Evolutionary conservation across 2,329 filamentous ascomycete species (phyloP).

Genomic region (Penicillium freii): DNA sequence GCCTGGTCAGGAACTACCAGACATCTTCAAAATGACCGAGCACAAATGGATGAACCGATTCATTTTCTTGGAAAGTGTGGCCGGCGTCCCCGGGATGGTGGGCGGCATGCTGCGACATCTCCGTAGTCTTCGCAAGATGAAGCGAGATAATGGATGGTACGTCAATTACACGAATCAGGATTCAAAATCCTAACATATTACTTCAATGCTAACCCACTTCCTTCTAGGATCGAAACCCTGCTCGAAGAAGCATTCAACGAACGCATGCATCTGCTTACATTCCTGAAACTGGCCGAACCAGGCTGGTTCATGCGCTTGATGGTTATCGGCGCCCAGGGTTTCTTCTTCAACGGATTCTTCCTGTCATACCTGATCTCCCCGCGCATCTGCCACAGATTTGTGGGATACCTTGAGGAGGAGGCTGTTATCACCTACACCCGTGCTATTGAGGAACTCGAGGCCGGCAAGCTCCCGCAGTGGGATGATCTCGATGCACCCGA

Average conservation of each 20-base stretch:
- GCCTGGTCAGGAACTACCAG: slow-evolving; percentile 41
- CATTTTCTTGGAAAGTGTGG: slow-evolving; percentile 91
- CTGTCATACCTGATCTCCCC: slow-evolving; percentile 82
- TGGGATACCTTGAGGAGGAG: slow-evolving; percentile 96
- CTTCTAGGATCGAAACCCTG: slow-evolving; percentile 76
- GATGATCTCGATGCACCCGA: slow-evolving; percentile 74
- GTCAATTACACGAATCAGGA: slow-evolving; percentile 7
- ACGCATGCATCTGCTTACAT: slow-evolving; percentile 87
- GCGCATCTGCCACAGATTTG: slow-evolving; percentile 87
- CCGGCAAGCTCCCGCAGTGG: slow-evolving; percentile 82
- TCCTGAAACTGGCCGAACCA: slow-evolving; percentile 85
- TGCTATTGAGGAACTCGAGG: slow-evolving; percentile 81
- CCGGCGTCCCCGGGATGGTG: slow-evolving; percentile 95
- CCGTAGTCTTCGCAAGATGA: slow-evolving; percentile 76
- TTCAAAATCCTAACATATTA: not conserved
- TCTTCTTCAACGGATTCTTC: slow-evolving; percentile 96
- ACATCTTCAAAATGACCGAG: slow-evolving; percentile 71
- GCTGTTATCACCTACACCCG: slow-evolving; percentile 94
- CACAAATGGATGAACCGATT: slow-evolving; percentile 87
- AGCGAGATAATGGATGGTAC: slow-evolving; percentile 85
- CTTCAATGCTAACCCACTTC: not conserved
- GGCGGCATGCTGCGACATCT: slow-evolving; percentile 91
- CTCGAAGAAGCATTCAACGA: slow-evolving; percentile 91
- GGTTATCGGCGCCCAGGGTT: slow-evolving; percentile 88
- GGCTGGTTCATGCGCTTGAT: slow-evolving; percentile 88